Percentiles rank a stretch among this genome's conserved stretches.
Conservation (phyloP, 164 flowering plant species). For the Stephania japonica region DNA sequence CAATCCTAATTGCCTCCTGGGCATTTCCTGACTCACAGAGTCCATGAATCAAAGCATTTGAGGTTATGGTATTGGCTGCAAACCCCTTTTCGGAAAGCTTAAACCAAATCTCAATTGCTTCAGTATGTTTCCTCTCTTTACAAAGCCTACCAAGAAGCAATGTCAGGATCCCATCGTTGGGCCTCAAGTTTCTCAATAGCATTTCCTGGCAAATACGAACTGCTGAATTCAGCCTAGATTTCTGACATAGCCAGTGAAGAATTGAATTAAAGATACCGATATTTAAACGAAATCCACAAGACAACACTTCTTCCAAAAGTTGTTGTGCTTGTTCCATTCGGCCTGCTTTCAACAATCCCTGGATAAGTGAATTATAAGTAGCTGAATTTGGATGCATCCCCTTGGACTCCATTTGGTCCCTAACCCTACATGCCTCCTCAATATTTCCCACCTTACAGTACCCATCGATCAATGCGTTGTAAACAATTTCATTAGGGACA, state of each 20-base stretch:
- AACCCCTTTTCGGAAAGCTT: constrained; percentile 47
- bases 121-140: constrained; percentile 35
- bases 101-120: constrained; percentile 55
- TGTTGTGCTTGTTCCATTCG: constrained; percentile 42
- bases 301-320: constrained; percentile 49
- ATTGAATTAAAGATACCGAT: constrained; percentile 38
- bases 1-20: constrained; percentile 40
- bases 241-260: constrained; percentile 36
- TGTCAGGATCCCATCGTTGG: constrained; percentile 51
- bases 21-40: constrained; percentile 44
- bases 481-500: constrained; percentile 47
- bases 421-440: constrained; percentile 37
- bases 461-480: constrained; percentile 62
- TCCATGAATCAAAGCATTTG: constrained; percentile 70
- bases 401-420: constrained; percentile 49
- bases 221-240: constrained; percentile 44
- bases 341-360: constrained; percentile 42
- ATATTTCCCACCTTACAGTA: constrained; percentile 44
- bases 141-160: constrained; percentile 44
- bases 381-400: constrained; percentile 47
- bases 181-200: constrained; percentile 51
- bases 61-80: constrained; percentile 42
- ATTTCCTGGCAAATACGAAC: constrained; percentile 40
- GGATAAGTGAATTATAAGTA: constrained; percentile 49
- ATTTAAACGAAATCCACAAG: constrained; percentile 26